These are phyloP conservation scores for Volvox carteri DNA, from an alignment of 163 green algal genomes.

Conservation along the genomic window DNA sequence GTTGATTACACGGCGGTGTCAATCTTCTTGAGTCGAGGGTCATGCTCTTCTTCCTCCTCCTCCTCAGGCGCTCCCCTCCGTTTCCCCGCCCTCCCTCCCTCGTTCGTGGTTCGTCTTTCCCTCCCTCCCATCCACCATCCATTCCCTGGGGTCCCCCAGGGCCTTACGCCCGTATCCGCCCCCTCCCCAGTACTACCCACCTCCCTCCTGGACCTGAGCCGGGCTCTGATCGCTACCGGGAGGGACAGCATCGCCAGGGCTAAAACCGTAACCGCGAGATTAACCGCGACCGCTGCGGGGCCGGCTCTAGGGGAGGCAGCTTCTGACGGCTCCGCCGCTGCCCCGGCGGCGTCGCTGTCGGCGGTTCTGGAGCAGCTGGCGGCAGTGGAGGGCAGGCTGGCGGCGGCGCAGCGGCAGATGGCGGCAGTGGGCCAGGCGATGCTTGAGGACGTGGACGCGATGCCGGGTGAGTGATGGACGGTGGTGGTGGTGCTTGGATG, in stretches of 20 bases:
- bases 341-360: not conserved
- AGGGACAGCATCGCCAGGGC: constrained; percentile 59
- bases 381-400: constrained; percentile 9
- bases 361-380: constrained; percentile 23
- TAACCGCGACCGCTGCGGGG: not conserved
- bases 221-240: constrained; percentile 65
- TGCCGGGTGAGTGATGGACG: constrained; percentile 12
- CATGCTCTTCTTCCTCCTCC: not conserved
- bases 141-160: too few relatives aligned
- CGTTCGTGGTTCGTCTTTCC: too few relatives aligned
- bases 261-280: not conserved
- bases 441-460: constrained; percentile 37
- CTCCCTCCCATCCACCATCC: not conserved
- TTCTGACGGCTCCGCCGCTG: too few relatives aligned
- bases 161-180: not conserved
- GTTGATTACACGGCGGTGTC: too few relatives aligned
- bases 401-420: constrained; percentile 38
- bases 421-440: constrained; percentile 42
- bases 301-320: too few relatives aligned
- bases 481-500: not conserved
- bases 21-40: too few relatives aligned
- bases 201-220: constrained; percentile 63
- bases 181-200: constrained; percentile 69
- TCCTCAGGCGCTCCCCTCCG: too few relatives aligned
- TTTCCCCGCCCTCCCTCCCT: not conserved